Conservation (phyloP, 83 land plant genomes). For the Isoetes engelmannii region DNA sequence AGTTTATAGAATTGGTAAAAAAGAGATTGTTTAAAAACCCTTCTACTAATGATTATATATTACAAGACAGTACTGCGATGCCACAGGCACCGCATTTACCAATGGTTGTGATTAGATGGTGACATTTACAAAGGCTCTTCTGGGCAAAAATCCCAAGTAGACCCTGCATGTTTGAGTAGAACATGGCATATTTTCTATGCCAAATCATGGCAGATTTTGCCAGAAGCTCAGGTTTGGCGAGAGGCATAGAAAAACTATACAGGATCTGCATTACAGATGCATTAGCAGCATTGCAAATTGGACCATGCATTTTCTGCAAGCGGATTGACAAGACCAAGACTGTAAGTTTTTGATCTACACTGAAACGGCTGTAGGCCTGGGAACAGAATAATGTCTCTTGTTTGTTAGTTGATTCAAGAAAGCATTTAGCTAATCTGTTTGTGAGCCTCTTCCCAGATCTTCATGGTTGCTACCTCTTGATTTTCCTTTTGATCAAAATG, state of each 20-base stretch:
- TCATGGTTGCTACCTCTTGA: conserved; percentile 21
- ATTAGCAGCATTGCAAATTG: conserved; percentile 11
- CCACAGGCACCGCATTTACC: too few species aligned
- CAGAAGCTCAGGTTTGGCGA: conserved; percentile 6
- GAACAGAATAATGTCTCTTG: conserved; percentile 19
- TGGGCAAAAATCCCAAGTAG: neutral
- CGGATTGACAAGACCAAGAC: neutral
- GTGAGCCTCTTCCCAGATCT: conserved; percentile 32
- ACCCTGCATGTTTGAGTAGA: conserved; percentile 25
- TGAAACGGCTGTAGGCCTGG: conserved; percentile 14
- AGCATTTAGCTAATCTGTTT: conserved; percentile 18
- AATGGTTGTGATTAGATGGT: too few species aligned
- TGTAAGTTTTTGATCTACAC: conserved; percentile 16
- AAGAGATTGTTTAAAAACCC: too few species aligned
- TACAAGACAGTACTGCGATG: too few species aligned
- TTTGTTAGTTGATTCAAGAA: conserved; percentile 22
- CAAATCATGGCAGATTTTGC: conserved; percentile 1
- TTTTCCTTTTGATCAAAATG: conserved; percentile 14
- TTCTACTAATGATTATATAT: too few species aligned
- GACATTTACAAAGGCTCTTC: neutral
- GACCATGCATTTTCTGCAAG: conserved; percentile 14
- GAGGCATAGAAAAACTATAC: conserved; percentile 23
- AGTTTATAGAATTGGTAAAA: too few species aligned
- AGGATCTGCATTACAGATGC: conserved; percentile 21
- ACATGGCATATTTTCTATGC: conserved; percentile 25